Percentiles rank a stretch among this genome's conserved stretches.
phyloP scores from a whole-genome alignment of 768 basidiomycete genomes.

The Rhodosporidiobolus sp. region DNA sequence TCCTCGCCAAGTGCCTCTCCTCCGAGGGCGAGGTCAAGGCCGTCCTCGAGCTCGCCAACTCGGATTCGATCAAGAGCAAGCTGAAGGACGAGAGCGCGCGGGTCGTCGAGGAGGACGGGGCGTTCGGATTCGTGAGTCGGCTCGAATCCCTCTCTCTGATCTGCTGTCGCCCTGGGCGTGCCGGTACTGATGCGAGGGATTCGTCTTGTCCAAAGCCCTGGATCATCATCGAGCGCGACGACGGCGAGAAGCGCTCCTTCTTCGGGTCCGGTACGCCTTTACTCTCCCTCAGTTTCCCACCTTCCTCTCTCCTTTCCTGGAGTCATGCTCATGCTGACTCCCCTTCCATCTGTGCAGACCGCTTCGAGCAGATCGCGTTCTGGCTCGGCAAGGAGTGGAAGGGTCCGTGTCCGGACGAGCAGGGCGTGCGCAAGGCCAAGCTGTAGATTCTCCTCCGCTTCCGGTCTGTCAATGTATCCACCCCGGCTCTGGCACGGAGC shows the following conservation, averaged over 20 bases:
- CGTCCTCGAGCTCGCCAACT: not conserved
- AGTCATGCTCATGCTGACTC: not conserved
- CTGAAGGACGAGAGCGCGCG: conserved; percentile 24
- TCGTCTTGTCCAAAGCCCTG: conserved; percentile 20
- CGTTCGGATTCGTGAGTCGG: conserved; percentile 31
- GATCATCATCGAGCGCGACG: conserved; percentile 28
- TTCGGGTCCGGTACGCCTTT: conserved; percentile 20
- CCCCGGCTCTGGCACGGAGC: too few species aligned
- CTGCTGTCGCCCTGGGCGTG: not conserved
- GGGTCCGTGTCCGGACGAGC: conserved; percentile 3
- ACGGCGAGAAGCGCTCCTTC: conserved; percentile 26
- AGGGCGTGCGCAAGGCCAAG: not conserved
- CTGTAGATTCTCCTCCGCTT: not conserved
- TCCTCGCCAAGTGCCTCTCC: not conserved
- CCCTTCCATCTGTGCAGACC: not conserved
- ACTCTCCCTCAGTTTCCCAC: not conserved
- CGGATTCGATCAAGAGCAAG: conserved; percentile 17
- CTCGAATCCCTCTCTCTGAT: not conserved
- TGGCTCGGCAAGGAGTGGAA: conserved; percentile 32
- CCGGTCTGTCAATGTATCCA: too few species aligned
- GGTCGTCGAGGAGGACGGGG: conserved; percentile 13
- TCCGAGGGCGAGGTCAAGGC: conserved; percentile 3
- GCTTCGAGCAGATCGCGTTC: conserved; percentile 37
- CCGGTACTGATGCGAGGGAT: too few species aligned
- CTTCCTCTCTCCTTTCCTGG: too few species aligned